Evolutionary conservation across 148 eudicot genomes (phyloP), one percentile per base, ranked within the genome.

Genomic region (Camellia sinensis): DNA sequence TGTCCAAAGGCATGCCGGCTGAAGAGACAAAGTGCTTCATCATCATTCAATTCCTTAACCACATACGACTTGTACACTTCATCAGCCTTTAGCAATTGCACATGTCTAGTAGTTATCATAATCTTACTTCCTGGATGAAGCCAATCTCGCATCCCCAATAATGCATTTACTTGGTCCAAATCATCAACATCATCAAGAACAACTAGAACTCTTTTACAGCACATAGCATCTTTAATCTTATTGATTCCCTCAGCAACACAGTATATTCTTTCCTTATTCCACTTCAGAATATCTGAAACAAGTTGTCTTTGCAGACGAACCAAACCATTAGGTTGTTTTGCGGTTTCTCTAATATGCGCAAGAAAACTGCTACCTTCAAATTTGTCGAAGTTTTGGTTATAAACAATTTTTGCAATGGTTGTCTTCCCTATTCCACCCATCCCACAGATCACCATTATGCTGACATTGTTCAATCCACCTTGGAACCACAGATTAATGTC

Each of bases 1-100:
- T 82, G 70, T 41, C 71, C 19, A 41, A 67, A 67, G 1, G 48
- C 71, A 67, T 67, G 70, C 70, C 70, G 40, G 40, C 70, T 29
- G n/a, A 64, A 64, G 4, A 64, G 68, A 2, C 22, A 9, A 6
- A 64, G 8, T 7, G 68, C 21, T 64, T 64, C 70, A 67, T 37
- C 15, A 12, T 40, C 44, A 67, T 67, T 37, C 2, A 67, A 67
- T 40, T 40, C 18, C 46, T 37, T 6, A 37, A 67, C 46, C 17
- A 11, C 40, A 37, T 40, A 46, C 6, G 10, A 12, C 70, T 37
- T 37, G 40, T 29, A 37, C 4, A 11, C 0, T 67, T 67, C 17
- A 67, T 40, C 4, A 29, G 17, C 45, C 70, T 40, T 67, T 13
- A 67, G 14, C 4, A 67, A 37, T 29, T 3, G 17, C 18, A 37